These are phyloP conservation scores for Lineolata rhizophorae DNA, from an alignment of 495 filamentous ascomycete genomes.

Conservation along the genomic window DNA sequence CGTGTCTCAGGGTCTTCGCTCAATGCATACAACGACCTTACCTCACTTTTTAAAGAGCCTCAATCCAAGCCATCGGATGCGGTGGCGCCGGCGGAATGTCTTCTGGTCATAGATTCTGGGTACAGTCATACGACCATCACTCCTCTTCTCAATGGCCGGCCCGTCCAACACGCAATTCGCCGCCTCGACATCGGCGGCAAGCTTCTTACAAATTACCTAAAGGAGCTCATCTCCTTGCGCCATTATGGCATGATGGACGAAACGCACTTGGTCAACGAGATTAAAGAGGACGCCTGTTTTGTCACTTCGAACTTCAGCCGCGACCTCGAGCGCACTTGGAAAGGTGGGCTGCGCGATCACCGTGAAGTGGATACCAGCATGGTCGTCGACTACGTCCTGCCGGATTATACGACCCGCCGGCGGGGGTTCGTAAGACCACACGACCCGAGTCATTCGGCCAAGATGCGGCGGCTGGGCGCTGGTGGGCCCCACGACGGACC, in stretches of 20 bases:
- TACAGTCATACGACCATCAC: constrained; percentile 90
- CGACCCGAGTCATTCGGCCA: constrained; percentile 38
- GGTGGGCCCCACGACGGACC: constrained; percentile 28
- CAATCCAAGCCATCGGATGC: background rate
- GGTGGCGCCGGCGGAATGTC: constrained; percentile 47
- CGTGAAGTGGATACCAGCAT: constrained; percentile 32
- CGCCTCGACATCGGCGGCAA: constrained; percentile 85
- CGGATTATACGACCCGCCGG: constrained; percentile 55
- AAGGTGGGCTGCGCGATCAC: constrained; percentile 35
- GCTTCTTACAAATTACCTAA: constrained; percentile 83
- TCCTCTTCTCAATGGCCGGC: constrained; percentile 58
- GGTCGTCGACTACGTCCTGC: constrained; percentile 78
- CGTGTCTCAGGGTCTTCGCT: background rate
- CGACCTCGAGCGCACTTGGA: constrained; percentile 72
- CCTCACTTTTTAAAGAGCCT: background rate
- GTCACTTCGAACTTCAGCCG: constrained; percentile 50
- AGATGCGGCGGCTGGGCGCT: constrained; percentile 30
- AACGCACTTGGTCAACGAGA: constrained; percentile 75
- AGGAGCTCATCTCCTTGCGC: constrained; percentile 68
- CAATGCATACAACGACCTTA: background rate
- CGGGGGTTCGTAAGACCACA: constrained; percentile 59
- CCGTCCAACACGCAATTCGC: constrained; percentile 62
- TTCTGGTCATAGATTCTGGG: constrained; percentile 74
- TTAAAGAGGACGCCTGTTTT: constrained; percentile 81
- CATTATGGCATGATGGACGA: constrained; percentile 93